Base-by-base conservation (phyloP, 2,329 filamentous ascomycete species). In the Hymenoscyphus infarciens region DNA sequence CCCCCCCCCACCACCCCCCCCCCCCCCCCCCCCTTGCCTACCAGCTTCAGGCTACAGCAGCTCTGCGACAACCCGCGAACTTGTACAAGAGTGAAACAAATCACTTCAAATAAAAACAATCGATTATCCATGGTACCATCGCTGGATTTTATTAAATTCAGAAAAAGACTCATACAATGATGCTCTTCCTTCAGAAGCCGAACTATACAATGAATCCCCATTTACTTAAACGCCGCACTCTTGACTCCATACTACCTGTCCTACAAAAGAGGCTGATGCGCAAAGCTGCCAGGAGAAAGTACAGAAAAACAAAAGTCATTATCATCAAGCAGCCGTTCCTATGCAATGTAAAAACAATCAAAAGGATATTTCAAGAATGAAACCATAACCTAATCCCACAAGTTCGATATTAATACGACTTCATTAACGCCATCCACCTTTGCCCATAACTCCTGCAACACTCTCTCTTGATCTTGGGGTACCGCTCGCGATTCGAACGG, bases 401-500 rank as follows among this genome's bases (percentile, higher is more conserved):
- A 55, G 16, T 55, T 55, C 53, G 29, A 52, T 52, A 52, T 52
- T 52, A n/a, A 33, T 55, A 29, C 53, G 27, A 29, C 2, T 55
- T 19, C 4, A 57, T 33, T 42, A 64, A 19, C 62, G 63, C 73
- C 73, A 74, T 13, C 71, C 68, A 4, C 72, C 69, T 59, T 73
- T 74, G 5, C 70, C 68, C 49, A 70, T 58, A 19, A 67, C 61
- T 38, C 68, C 67, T 60, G 67, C 60, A 29, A 73, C 69, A 57
- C 70, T 72, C 49, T 74, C 72, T 49, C 72, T 64, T 6, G 65
- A 8, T 53, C 68, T 72, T 1, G 71, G 68, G n/a, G 65, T 65
- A 45, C 65, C 60, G 2, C 70, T 67, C 25, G 62, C 65, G 27
- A 73, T 56, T 60, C 73, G 63, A 4, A 70, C 61, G 35, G 67